Evolutionary conservation across 2,329 filamentous ascomycete genomes (phyloP).

Genomic region (Phialophora tarda): DNA sequence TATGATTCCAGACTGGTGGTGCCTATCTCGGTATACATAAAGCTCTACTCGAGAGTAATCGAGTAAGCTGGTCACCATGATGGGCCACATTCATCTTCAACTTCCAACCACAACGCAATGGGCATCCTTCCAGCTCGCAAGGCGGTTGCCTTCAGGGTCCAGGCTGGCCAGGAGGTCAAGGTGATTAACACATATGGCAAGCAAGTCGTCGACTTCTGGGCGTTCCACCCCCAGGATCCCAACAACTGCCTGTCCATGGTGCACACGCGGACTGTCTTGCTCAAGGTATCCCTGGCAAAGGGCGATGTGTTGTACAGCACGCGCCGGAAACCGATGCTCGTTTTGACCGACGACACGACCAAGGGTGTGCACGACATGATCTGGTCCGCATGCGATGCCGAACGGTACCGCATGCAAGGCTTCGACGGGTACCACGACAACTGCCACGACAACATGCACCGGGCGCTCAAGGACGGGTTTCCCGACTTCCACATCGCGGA

Average conservation of each 20-base stretch:
- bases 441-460: constrained; percentile 50
- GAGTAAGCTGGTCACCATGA: background rate
- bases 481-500: constrained; percentile 32
- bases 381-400: constrained; percentile 49
- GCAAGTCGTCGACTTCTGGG: constrained; percentile 59
- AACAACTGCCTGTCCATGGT: constrained; percentile 46
- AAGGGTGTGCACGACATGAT: constrained; percentile 49
- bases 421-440: constrained; percentile 47
- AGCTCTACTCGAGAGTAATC: background rate
- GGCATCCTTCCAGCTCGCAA: constrained; percentile 51
- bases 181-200: constrained; percentile 56
- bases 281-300: constrained; percentile 41
- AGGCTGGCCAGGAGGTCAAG: constrained; percentile 49
- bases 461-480: constrained; percentile 40
- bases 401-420: constrained; percentile 49
- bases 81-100: background rate
- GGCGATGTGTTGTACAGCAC: constrained; percentile 49
- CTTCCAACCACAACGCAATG: constrained; percentile 9
- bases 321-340: constrained; percentile 47
- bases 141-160: constrained; percentile 49
- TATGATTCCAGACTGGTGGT: background rate
- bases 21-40: background rate
- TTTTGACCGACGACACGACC: constrained; percentile 47
- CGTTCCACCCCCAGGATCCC: constrained; percentile 48
- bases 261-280: constrained; percentile 47